Evolutionary conservation across 495 filamentous ascomycete species (phyloP).

Genomic region (Cercophora scortea): DNA sequence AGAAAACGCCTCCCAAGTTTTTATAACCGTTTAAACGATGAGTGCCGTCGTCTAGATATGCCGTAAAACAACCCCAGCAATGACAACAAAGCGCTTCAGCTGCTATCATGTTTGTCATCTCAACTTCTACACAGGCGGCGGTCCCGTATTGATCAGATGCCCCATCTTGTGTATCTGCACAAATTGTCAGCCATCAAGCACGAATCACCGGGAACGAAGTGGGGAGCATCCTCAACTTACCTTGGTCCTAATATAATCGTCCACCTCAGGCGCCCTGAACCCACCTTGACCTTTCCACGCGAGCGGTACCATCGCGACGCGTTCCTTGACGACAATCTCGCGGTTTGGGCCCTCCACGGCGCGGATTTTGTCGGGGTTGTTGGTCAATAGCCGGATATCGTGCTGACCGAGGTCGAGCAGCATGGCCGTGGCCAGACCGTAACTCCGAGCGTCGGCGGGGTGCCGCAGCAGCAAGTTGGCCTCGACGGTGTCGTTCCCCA

Average conservation of each 20-base stretch:
- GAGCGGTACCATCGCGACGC: slow-evolving; percentile 92
- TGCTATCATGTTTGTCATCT: too few species aligned
- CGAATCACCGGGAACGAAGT: background rate
- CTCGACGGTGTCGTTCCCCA: slow-evolving; percentile 92
- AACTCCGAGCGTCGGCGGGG: slow-evolving; percentile 88
- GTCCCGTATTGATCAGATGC: slow-evolving; percentile 28
- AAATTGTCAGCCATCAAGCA: slow-evolving; percentile 2
- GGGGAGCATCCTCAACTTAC: slow-evolving; percentile 37
- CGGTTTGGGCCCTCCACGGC: slow-evolving; percentile 87
- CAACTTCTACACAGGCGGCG: too few species aligned
- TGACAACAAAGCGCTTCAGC: too few species aligned
- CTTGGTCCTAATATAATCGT: slow-evolving; percentile 91
- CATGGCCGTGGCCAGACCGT: slow-evolving; percentile 92
- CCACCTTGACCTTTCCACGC: slow-evolving; percentile 84
- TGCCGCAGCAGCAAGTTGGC: slow-evolving; percentile 87
- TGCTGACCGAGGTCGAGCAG: slow-evolving; percentile 72
- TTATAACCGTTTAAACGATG: too few species aligned
- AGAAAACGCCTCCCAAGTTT: too few species aligned
- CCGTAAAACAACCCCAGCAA: too few species aligned
- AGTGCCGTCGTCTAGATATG: too few species aligned
- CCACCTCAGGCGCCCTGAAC: slow-evolving; percentile 78
- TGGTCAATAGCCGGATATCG: slow-evolving; percentile 83
- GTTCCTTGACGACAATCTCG: slow-evolving; percentile 79
- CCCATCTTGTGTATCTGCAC: slow-evolving; percentile 38
- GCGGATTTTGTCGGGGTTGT: slow-evolving; percentile 94